Conservation (phyloP, 306 rosid genomes). For the Citrullus colocynthis region DNA sequence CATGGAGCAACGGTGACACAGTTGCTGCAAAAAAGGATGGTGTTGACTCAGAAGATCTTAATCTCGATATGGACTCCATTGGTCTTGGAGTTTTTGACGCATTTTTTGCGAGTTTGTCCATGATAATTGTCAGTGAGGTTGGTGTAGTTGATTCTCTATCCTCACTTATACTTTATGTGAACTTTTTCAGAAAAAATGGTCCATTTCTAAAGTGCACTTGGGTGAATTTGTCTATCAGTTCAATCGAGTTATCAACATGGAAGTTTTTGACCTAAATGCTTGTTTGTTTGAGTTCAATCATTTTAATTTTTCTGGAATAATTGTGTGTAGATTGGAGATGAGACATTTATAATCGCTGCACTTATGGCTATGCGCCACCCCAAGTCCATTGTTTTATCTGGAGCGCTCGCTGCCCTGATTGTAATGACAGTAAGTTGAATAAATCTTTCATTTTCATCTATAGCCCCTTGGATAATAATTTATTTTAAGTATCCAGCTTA, state of each 20-base stretch:
- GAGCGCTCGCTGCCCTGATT: conserved; percentile 78
- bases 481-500: conserved; percentile 12
- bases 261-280: neutral
- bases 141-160: conserved; percentile 13
- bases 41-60: conserved; percentile 15
- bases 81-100: conserved; percentile 89
- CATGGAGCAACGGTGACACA: conserved; percentile 25
- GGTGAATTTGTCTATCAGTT: neutral
- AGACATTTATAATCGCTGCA: conserved; percentile 96
- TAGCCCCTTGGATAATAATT: neutral
- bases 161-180: neutral
- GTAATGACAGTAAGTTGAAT: conserved; percentile 71
- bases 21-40: conserved; percentile 19
- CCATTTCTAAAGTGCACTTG: neutral
- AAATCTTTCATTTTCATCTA: neutral
- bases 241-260: neutral
- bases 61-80: conserved; percentile 41
- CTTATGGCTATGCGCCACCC: conserved; percentile 99
- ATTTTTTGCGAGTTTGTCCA: conserved; percentile 74
- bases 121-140: conserved; percentile 95
- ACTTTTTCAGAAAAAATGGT: neutral
- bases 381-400: conserved; percentile 85
- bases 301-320: conserved; percentile 7
- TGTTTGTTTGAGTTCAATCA: neutral
- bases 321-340: conserved; percentile 84